Conservation (phyloP, 2,329 filamentous ascomycete species). For the Immersiporthe knoxdaviesiana region DNA sequence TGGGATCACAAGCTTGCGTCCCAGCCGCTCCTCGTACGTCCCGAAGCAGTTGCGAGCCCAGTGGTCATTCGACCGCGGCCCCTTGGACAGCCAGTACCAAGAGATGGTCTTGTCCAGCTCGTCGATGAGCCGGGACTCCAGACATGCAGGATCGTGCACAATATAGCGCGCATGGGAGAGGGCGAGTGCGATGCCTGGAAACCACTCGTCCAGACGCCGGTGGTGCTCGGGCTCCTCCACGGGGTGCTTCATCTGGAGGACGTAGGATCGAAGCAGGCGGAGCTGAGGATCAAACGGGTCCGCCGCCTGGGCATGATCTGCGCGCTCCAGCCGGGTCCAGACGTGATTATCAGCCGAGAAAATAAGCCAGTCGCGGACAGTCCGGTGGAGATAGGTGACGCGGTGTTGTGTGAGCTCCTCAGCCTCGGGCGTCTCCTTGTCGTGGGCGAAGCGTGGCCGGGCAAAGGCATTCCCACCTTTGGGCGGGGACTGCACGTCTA, state of each 20-base stretch:
- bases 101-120: constrained; percentile 37
- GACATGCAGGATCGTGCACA: constrained; percentile 27
- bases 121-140: constrained; percentile 33
- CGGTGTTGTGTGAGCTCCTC: constrained; percentile 29
- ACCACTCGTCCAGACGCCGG: constrained; percentile 45
- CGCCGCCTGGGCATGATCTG: background rate
- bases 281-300: constrained; percentile 38
- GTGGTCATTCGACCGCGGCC: constrained; percentile 37
- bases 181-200: constrained; percentile 43
- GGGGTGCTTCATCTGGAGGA: constrained; percentile 40
- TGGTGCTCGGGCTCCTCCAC: constrained; percentile 42
- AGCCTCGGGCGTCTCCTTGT: constrained; percentile 1
- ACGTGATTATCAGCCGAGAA: constrained; percentile 29
- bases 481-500: constrained; percentile 13
- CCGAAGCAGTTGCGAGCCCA: constrained; percentile 40
- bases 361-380: constrained; percentile 41
- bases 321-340: constrained; percentile 27
- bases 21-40: constrained; percentile 19
- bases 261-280: constrained; percentile 39
- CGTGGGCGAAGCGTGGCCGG: constrained; percentile 5
- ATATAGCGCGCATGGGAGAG: constrained; percentile 42
- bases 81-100: constrained; percentile 39
- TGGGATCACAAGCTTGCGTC: constrained; percentile 13
- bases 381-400: constrained; percentile 41
- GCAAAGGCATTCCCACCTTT: background rate